Conservation (phyloP, 179 eudicot genomes). For the Drosera spatulata region DNA sequence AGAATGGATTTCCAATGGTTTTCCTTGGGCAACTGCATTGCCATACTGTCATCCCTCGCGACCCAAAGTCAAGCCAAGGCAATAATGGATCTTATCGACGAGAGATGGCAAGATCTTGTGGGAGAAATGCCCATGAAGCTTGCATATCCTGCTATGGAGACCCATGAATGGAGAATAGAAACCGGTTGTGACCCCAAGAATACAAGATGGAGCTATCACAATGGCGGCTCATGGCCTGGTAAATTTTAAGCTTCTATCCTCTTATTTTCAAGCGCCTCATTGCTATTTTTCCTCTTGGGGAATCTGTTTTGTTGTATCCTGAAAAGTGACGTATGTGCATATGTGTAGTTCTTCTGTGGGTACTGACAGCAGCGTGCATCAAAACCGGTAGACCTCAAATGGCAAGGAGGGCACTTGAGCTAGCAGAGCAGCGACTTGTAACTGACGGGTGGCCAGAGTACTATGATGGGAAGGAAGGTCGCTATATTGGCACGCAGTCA, state of each 20-base stretch:
- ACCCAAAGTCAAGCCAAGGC: constrained; percentile 79
- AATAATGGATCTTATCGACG: constrained; percentile 79
- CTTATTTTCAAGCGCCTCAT: too few species aligned
- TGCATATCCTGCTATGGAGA: constrained; percentile 71
- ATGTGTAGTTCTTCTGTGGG: constrained; percentile 61
- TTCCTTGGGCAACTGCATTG: constrained; percentile 73
- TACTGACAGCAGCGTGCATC: constrained; percentile 66
- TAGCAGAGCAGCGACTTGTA: constrained; percentile 42
- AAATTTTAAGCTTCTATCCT: background rate
- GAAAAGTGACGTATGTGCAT: background rate
- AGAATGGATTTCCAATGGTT: constrained; percentile 88
- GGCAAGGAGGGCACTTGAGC: constrained; percentile 59
- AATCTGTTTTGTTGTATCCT: background rate
- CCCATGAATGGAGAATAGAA: constrained; percentile 72
- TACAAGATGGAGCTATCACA: constrained; percentile 87
- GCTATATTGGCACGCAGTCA: constrained; percentile 69
- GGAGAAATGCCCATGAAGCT: constrained; percentile 94
- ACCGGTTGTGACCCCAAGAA: constrained; percentile 85
- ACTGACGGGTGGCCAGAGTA: constrained; percentile 74
- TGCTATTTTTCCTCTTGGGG: too few species aligned
- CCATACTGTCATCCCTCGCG: constrained; percentile 70
- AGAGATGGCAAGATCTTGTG: constrained; percentile 72
- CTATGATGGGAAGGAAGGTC: constrained; percentile 64
- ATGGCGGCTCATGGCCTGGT: constrained; percentile 97
- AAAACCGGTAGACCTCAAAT: constrained; percentile 76